Conservation (phyloP, 208 protist species). For the Wallacemonas sp. region DNA sequence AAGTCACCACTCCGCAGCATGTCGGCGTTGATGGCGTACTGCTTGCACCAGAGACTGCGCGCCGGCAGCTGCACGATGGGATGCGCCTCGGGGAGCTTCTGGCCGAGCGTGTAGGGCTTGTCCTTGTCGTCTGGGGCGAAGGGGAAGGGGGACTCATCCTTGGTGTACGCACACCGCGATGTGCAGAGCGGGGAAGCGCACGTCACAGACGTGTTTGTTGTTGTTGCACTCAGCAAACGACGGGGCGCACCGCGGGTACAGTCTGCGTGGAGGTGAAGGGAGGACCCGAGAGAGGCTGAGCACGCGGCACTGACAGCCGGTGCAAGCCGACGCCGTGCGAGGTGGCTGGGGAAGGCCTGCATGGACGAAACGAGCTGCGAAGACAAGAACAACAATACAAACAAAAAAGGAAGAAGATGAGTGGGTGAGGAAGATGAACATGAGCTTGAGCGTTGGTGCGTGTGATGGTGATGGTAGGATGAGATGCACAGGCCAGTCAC, state of each 20-base stretch:
- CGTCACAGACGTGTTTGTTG: no score
- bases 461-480: no score
- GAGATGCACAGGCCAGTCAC: no score
- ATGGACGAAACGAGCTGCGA: background rate
- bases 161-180: background rate
- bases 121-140: conserved; percentile 9
- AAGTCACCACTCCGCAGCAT: conserved; percentile 49
- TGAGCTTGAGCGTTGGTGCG: no score
- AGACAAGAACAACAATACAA: conserved; percentile 1
- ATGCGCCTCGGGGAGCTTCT: conserved; percentile 40
- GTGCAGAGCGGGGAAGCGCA: background rate
- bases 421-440: no score
- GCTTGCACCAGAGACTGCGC: conserved; percentile 74
- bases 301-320: no score
- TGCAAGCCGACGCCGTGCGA: no score
- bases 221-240: no score
- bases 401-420: conserved; percentile 20
- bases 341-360: no score
- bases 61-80: conserved; percentile 87
- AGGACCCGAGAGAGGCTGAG: no score
- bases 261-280: no score
- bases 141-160: conserved; percentile 12
- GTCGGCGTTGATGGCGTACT: conserved; percentile 50
- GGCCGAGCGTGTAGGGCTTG: conserved; percentile 6
- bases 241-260: no score